Conservation (phyloP, 2,329 filamentous ascomycete species). For the Fusarium chuoi region DNA sequence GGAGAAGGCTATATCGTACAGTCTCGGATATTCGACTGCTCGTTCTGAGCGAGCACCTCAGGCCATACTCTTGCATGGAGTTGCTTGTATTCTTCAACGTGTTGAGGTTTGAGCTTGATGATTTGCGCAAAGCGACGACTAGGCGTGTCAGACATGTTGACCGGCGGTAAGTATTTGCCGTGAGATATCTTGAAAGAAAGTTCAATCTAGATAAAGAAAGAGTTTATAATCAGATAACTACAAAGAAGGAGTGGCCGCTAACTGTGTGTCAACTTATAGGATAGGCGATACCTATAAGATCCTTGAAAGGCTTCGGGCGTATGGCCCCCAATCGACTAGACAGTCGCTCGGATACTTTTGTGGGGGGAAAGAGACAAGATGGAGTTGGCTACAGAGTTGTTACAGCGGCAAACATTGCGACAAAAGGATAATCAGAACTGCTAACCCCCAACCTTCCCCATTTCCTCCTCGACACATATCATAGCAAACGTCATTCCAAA, state of each 20-base stretch:
- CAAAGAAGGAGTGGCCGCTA: accelerated
- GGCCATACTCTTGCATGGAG: background rate
- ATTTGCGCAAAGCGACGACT: background rate
- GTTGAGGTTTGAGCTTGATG: background rate
- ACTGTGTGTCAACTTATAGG: background rate
- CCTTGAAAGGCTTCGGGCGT: background rate
- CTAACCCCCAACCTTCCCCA: background rate
- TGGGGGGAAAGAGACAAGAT: background rate
- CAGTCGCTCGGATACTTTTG: background rate
- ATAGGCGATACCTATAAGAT: accelerated
- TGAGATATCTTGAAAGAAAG: background rate
- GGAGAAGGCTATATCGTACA: accelerated
- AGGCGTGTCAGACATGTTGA: background rate
- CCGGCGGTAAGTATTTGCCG: accelerated
- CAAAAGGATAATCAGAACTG: accelerated
- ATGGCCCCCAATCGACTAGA: background rate
- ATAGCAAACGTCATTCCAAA: background rate
- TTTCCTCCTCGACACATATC: background rate
- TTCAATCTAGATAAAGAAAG: background rate
- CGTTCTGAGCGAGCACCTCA: background rate
- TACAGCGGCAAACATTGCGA: background rate
- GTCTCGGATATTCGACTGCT: background rate
- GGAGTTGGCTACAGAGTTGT: background rate
- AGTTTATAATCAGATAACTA: accelerated
- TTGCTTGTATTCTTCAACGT: background rate